phyloP scores from a whole-genome alignment of 2,329 filamentous ascomycete genomes.

The Trichoderma atrobrunneum region DNA sequence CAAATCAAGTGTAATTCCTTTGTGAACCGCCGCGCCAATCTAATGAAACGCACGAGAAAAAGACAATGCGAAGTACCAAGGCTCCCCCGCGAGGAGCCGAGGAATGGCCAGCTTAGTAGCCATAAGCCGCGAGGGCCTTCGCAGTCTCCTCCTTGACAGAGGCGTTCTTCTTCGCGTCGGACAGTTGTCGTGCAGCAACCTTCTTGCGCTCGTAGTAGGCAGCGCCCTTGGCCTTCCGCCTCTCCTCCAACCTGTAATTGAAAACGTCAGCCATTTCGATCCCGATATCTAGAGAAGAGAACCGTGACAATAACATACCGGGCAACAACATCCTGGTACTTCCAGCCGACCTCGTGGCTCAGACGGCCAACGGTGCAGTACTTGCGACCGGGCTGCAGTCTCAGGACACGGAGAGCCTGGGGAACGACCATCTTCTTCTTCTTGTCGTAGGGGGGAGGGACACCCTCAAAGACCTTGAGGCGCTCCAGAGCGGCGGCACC shows the following conservation, averaged over 20 bases:
- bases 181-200: slow-evolving; percentile 84
- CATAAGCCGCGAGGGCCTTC: slow-evolving; percentile 82
- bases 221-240: slow-evolving; percentile 98
- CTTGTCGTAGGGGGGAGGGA: slow-evolving; percentile 98
- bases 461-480: slow-evolving; percentile 99
- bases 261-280: slow-evolving; percentile 22
- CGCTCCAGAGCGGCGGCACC: slow-evolving; percentile 95
- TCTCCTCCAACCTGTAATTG: slow-evolving; percentile 82
- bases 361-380: slow-evolving; percentile 99
- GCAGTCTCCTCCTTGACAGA: slow-evolving; percentile 82
- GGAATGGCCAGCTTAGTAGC: slow-evolving; percentile 66
- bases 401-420: slow-evolving; percentile 93
- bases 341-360: slow-evolving; percentile 99
- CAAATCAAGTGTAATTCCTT: slow-evolving; percentile 50
- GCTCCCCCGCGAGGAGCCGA: slow-evolving; percentile 27
- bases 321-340: slow-evolving; percentile 99
- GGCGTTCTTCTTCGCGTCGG: slow-evolving; percentile 89
- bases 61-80: slow-evolving; percentile 41
- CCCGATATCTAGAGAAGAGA: not conserved
- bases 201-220: slow-evolving; percentile 99
- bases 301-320: slow-evolving; percentile 62
- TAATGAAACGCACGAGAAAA: slow-evolving; percentile 53
- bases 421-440: slow-evolving; percentile 99
- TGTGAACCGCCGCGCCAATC: slow-evolving; percentile 53
- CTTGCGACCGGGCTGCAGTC: slow-evolving; percentile 98